Conservation (phyloP, 2,329 filamentous ascomycete genomes). For the Penicillium corylophilum region DNA sequence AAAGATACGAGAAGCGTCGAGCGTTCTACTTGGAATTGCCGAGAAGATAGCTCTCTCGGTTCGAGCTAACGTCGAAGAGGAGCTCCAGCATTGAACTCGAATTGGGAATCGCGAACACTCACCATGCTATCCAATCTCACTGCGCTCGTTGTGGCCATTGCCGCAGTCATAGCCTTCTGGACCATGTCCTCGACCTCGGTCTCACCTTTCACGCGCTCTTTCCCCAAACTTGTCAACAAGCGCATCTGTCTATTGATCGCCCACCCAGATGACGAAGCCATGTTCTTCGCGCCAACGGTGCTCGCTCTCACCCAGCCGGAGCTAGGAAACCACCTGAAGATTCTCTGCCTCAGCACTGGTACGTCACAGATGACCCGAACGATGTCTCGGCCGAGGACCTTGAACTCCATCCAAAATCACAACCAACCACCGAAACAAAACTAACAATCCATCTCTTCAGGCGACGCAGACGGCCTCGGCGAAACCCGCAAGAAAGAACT, state of each 20-base stretch:
- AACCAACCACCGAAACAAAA: background rate
- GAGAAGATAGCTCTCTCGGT: background rate
- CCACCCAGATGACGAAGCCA: conserved; percentile 97
- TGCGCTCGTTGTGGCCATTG: conserved; percentile 37
- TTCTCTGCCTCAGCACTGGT: conserved; percentile 88
- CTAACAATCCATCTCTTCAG: conserved; percentile 42
- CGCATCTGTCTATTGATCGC: conserved; percentile 90
- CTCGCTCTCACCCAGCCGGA: conserved; percentile 78
- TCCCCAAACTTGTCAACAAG: conserved; percentile 72
- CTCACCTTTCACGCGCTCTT: conserved; percentile 40
- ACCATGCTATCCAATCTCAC: conserved; percentile 23
- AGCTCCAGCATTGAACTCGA: background rate
- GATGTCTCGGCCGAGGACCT: background rate
- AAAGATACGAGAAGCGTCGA: background rate
- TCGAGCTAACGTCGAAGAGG: background rate
- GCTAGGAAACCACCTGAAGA: conserved; percentile 86
- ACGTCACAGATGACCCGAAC: conserved; percentile 18
- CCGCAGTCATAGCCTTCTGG: conserved; percentile 46
- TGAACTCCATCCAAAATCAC: background rate
- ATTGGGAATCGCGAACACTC: background rate
- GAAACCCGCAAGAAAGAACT: conserved; percentile 80
- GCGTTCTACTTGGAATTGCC: background rate
- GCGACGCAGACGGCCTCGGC: conserved; percentile 84
- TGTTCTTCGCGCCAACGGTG: conserved; percentile 95
- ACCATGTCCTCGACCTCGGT: conserved; percentile 40